phyloP scores from a whole-genome alignment of 2,329 filamentous ascomycete species.

The Hymenoscyphus repandus region DNA sequence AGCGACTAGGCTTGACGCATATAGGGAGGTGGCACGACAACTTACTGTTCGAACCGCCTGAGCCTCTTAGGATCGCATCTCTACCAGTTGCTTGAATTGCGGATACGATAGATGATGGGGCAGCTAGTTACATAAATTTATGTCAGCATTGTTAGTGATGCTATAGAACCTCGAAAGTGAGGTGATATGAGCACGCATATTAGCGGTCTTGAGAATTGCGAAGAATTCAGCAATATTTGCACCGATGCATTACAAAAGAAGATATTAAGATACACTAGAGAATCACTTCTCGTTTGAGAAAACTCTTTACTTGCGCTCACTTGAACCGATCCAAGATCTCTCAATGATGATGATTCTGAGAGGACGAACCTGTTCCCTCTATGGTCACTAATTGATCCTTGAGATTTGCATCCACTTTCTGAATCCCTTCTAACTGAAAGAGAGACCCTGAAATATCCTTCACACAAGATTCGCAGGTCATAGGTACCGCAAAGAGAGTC shows the following conservation, averaged over 20 bases:
- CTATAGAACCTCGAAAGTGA: too few relatives aligned
- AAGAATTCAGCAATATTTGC: neutral
- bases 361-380: constrained; percentile 67
- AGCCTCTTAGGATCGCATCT: constrained; percentile 90
- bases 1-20: constrained; percentile 3
- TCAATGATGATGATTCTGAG: too few relatives aligned
- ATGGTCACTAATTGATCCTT: constrained; percentile 78
- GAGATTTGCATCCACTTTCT: constrained; percentile 76
- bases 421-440: constrained; percentile 71
- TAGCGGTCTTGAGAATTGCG: neutral
- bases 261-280: too few relatives aligned
- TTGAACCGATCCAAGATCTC: too few relatives aligned
- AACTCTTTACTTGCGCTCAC: too few relatives aligned
- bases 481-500: constrained; percentile 91
- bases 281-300: too few relatives aligned
- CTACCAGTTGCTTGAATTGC: constrained; percentile 86
- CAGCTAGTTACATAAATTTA: constrained; percentile 41
- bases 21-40: constrained; percentile 23
- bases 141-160: too few relatives aligned
- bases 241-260: too few relatives aligned
- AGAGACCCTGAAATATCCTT: constrained; percentile 78
- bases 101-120: constrained; percentile 82
- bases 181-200: constrained; percentile 11
- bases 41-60: constrained; percentile 78
- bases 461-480: constrained; percentile 86